Evolutionary conservation across 108 stramenopile species (phyloP).

Genomic region (Skeletonema costatum): DNA sequence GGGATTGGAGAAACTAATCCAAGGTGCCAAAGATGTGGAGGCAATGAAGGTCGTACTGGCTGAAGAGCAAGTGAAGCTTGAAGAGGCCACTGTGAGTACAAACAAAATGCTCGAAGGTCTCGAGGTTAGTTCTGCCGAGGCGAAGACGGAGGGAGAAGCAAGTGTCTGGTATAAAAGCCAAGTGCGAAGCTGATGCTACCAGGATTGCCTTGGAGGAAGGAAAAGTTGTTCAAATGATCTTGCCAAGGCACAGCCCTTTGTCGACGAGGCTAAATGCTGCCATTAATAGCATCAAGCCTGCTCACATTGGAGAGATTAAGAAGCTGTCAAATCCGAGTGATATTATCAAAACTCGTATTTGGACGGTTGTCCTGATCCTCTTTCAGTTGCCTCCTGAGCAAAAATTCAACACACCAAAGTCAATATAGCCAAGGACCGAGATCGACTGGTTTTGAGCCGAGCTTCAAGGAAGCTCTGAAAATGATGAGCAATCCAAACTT

Average conservation of each 20-base stretch:
- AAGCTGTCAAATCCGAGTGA: slow-evolving; percentile 84
- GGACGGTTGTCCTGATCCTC: slow-evolving; percentile 89
- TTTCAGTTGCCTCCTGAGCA: slow-evolving; percentile 66
- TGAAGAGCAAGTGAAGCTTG: slow-evolving; percentile 84
- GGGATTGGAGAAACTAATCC: slow-evolving; percentile 87
- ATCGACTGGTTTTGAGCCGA: slow-evolving; percentile 87
- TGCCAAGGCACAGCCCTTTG: slow-evolving; percentile 90
- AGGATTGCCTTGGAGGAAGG: slow-evolving; percentile 84
- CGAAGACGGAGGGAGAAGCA: slow-evolving; percentile 85
- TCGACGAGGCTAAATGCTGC: slow-evolving; percentile 90
- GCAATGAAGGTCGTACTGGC: slow-evolving; percentile 87
- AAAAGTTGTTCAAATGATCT: slow-evolving; percentile 75
- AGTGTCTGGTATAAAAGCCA: slow-evolving; percentile 76
- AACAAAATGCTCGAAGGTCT: slow-evolving; percentile 86
- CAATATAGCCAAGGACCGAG: slow-evolving; percentile 75
- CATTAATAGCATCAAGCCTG: slow-evolving; percentile 85
- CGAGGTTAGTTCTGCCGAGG: slow-evolving; percentile 82
- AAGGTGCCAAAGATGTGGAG: slow-evolving; percentile 90
- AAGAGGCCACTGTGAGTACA: slow-evolving; percentile 79
- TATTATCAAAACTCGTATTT: slow-evolving; percentile 91
- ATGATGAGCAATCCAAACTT: slow-evolving; percentile 85
- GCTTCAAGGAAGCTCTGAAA: slow-evolving; percentile 77
- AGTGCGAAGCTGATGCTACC: slow-evolving; percentile 81
- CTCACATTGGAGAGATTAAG: slow-evolving; percentile 90
- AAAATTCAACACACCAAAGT: slow-evolving; percentile 66